These are phyloP conservation scores for Tanacetum coccineum DNA, from an alignment of 129 eudicot species.

Conservation along the genomic window DNA sequence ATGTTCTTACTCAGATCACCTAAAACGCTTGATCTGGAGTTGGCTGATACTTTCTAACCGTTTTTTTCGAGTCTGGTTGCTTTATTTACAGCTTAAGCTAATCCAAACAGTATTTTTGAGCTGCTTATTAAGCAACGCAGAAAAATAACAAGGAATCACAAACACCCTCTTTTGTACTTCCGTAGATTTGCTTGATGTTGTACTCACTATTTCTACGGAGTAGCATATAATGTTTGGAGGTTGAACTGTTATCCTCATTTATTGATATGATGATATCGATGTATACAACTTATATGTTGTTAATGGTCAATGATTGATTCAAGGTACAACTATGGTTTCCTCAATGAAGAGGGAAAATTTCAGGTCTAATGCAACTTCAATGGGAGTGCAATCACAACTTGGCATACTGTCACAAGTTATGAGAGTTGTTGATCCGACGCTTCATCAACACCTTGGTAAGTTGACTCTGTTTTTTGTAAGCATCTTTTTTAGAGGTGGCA, in stretches of 20 bases:
- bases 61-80: too few species aligned
- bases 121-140: too few species aligned
- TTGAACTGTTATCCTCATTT: neutral
- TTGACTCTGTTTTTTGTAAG: neutral
- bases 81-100: too few species aligned
- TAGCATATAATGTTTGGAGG: conserved; percentile 6
- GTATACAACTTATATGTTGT: conserved; percentile 13
- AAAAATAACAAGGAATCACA: too few species aligned
- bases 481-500: too few species aligned
- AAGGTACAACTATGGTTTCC: conserved; percentile 20
- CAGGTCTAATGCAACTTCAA: conserved; percentile 65
- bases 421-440: conserved; percentile 89
- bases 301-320: conserved; percentile 6
- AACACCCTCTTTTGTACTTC: neutral
- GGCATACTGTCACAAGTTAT: conserved; percentile 78
- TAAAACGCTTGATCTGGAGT: too few species aligned
- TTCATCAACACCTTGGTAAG: conserved; percentile 94
- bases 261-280: neutral
- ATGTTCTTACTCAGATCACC: too few species aligned
- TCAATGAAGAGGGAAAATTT: conserved; percentile 81
- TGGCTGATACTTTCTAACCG: too few species aligned
- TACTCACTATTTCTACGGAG: neutral
- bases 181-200: conserved; percentile 1
- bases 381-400: conserved; percentile 96
- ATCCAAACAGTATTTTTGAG: too few species aligned